These are phyloP conservation scores for Kingdonia uniflora DNA, from an alignment of 164 flowering plant genomes.

Conservation along the genomic window DNA sequence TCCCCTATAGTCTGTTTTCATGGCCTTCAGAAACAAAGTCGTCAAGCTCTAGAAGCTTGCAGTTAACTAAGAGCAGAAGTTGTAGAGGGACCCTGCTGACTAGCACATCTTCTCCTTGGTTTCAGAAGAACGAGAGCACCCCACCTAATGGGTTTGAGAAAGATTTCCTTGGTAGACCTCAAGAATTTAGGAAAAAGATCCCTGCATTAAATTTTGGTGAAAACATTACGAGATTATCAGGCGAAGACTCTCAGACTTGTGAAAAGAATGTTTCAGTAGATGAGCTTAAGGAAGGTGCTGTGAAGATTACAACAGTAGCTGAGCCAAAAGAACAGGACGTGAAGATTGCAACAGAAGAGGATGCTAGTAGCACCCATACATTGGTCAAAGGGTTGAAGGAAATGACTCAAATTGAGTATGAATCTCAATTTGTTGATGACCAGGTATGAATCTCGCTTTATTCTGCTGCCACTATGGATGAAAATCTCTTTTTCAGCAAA, in stretches of 20 bases:
- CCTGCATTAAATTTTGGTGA: slow-evolving; percentile 19
- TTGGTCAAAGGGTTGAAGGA: slow-evolving; percentile 78
- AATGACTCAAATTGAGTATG: slow-evolving; percentile 61
- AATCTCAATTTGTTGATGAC: slow-evolving; percentile 35
- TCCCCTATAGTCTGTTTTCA: slow-evolving; percentile 30
- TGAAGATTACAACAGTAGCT: slow-evolving; percentile 14
- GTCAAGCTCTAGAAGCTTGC: slow-evolving; percentile 17
- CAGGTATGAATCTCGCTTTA: slow-evolving; percentile 33
- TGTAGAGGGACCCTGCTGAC: slow-evolving; percentile 33
- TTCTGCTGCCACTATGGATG: too few relatives aligned
- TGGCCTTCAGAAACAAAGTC: slow-evolving; percentile 10
- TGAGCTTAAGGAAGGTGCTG: slow-evolving; percentile 3
- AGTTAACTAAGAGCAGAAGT: slow-evolving; percentile 46
- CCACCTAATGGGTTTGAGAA: slow-evolving; percentile 33
- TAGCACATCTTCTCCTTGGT: slow-evolving; percentile 14
- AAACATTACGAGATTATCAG: slow-evolving; percentile 18
- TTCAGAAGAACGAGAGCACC: slow-evolving; percentile 26
- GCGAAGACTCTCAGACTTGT: slow-evolving; percentile 28
- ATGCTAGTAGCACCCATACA: slow-evolving; percentile 54
- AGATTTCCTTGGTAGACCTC: slow-evolving; percentile 31
- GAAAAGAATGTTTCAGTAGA: slow-evolving; percentile 15
- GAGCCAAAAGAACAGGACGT: slow-evolving; percentile 14
- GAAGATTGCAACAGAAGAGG: slow-evolving; percentile 40
- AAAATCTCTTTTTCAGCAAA: too few relatives aligned
- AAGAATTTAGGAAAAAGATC: slow-evolving; percentile 15